A percentile compares a stretch with the other conserved stretches of the same genome.
Evolutionary conservation across 345 rosid genomes (phyloP).

Genomic region (Sisymbrium altissimum): DNA sequence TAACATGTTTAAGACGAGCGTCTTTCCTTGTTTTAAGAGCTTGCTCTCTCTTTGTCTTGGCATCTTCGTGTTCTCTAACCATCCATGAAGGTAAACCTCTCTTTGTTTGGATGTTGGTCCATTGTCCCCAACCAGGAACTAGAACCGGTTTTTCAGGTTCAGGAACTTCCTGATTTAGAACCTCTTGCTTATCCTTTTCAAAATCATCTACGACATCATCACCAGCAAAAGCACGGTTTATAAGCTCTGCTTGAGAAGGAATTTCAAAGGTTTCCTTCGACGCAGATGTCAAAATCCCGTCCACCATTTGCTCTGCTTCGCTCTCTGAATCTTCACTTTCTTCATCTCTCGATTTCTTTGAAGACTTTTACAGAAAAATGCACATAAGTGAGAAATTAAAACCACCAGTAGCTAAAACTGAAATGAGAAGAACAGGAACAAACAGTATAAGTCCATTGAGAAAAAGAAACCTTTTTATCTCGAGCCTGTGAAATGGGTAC

Average conservation of each 20-base stretch:
- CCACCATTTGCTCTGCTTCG: constrained; percentile 76
- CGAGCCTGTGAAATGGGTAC: constrained; percentile 32
- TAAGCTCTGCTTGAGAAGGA: constrained; percentile 90
- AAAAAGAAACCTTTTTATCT: constrained; percentile 42
- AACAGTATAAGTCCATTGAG: not conserved
- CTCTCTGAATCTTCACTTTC: constrained; percentile 53
- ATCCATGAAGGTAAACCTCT: constrained; percentile 86
- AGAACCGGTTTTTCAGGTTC: constrained; percentile 77
- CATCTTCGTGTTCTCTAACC: constrained; percentile 66
- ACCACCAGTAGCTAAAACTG: not conserved
- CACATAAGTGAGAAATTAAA: not conserved
- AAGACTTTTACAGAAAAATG: constrained; percentile 17
- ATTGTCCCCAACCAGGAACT: constrained; percentile 94
- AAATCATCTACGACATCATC: constrained; percentile 86
- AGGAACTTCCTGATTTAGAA: constrained; percentile 70
- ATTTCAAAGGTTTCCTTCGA: constrained; percentile 51
- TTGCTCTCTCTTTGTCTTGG: constrained; percentile 63
- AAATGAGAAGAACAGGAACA: not conserved
- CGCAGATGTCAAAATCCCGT: constrained; percentile 62
- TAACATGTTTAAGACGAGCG: constrained; percentile 68
- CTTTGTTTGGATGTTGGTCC: constrained; percentile 71
- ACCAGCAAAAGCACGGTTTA: constrained; percentile 86
- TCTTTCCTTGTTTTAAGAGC: constrained; percentile 80
- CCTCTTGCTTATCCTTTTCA: constrained; percentile 61
- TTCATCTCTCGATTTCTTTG: constrained; percentile 42